These are phyloP conservation scores for Kodamaea anthophila DNA, from an alignment of 1,139 yeast species.

Conservation along the genomic window DNA sequence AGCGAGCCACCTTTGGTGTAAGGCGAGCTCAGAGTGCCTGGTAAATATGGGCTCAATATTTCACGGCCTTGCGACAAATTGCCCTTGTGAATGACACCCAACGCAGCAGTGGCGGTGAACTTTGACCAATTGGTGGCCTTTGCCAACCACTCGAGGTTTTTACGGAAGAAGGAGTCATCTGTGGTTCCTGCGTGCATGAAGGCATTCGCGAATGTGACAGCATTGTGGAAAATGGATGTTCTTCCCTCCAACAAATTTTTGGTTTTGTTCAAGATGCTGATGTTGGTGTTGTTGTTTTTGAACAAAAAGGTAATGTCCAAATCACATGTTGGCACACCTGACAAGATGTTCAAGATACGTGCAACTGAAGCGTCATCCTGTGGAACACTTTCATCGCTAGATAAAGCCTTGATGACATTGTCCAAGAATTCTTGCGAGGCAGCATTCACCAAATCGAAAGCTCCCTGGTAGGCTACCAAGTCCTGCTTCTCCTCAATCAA, in stretches of 20 bases:
- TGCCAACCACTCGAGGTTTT: slow-evolving; percentile 92
- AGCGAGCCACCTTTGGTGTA: slow-evolving; percentile 96
- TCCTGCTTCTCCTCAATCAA: slow-evolving; percentile 38
- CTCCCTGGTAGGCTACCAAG: slow-evolving; percentile 82
- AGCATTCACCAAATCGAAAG: slow-evolving; percentile 86
- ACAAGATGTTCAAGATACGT: slow-evolving; percentile 59
- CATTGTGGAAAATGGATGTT: slow-evolving; percentile 90
- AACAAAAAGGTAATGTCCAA: slow-evolving; percentile 81
- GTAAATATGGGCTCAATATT: slow-evolving; percentile 85
- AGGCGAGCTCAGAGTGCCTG: slow-evolving; percentile 71
- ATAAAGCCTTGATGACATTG: slow-evolving; percentile 45
- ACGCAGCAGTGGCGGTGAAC: slow-evolving; percentile 94
- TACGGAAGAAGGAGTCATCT: slow-evolving; percentile 85
- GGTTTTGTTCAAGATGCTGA: slow-evolving; percentile 73
- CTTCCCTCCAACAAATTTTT: slow-evolving; percentile 84
- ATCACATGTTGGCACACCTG: slow-evolving; percentile 95
- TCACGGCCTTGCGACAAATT: slow-evolving; percentile 86
- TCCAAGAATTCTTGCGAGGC: slow-evolving; percentile 90
- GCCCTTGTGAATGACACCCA: slow-evolving; percentile 96
- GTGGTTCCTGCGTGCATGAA: slow-evolving; percentile 97
- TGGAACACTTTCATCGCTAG: slow-evolving; percentile 35
- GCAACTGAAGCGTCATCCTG: slow-evolving; percentile 25
- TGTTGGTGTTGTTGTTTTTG: slow-evolving; percentile 84
- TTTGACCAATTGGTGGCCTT: slow-evolving; percentile 98
- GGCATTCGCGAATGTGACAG: slow-evolving; percentile 91